Conservation (phyloP, 1,139 yeast genomes). For the Sugiyamaella pinicola region DNA sequence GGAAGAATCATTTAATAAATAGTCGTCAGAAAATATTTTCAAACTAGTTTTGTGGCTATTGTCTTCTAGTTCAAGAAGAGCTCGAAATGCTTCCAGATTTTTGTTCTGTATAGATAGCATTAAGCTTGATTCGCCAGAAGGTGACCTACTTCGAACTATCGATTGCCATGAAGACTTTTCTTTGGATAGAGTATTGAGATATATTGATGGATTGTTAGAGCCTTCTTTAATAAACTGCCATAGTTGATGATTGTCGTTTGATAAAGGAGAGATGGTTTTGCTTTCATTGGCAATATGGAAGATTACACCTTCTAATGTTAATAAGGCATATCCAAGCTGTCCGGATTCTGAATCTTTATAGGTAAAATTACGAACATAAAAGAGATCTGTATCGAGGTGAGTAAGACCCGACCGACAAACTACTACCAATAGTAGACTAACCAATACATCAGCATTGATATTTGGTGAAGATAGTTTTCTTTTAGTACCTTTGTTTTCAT, state of each 20-base stretch:
- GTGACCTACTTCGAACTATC: slow-evolving; percentile 55
- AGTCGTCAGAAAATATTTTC: slow-evolving; percentile 61
- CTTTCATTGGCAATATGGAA: slow-evolving; percentile 57
- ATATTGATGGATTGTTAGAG: neutral
- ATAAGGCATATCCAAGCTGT: slow-evolving; percentile 60
- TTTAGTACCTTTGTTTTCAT: neutral
- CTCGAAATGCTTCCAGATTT: slow-evolving; percentile 45
- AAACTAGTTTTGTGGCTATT: neutral
- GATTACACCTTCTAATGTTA: slow-evolving; percentile 83
- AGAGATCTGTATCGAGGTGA: slow-evolving; percentile 63
- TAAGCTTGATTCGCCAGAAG: slow-evolving; percentile 66
- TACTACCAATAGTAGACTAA: slow-evolving; percentile 72
- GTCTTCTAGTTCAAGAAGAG: slow-evolving; percentile 42
- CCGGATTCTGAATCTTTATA: slow-evolving; percentile 54
- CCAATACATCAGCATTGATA: slow-evolving; percentile 79
- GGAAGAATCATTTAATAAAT: slow-evolving; percentile 63
- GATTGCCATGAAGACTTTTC: slow-evolving; percentile 43
- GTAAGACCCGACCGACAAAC: slow-evolving; percentile 64
- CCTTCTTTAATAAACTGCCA: slow-evolving; percentile 52
- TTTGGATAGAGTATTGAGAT: slow-evolving; percentile 9
- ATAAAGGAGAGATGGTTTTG: slow-evolving; percentile 47
- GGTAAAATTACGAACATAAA: slow-evolving; percentile 65
- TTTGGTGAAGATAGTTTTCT: slow-evolving; percentile 21
- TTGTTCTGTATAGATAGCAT: slow-evolving; percentile 36
- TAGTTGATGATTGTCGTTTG: slow-evolving; percentile 54